Conservation (phyloP, 371 early-diverging fungal species). For the Rhizomucor pusillus region DNA sequence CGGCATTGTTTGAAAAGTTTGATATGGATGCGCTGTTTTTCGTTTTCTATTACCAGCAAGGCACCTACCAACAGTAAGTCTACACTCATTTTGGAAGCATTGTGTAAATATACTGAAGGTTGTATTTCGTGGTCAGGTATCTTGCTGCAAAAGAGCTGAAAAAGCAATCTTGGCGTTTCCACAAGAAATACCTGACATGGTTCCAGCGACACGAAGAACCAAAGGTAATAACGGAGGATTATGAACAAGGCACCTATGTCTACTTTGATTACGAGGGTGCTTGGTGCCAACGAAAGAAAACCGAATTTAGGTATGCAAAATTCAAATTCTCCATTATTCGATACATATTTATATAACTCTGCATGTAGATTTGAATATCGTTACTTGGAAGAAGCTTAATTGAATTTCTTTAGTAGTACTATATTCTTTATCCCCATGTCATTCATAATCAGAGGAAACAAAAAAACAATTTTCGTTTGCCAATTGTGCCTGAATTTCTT, state of each 20-base stretch:
- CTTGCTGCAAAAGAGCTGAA: slow-evolving; percentile 96
- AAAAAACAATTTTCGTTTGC: too few species aligned
- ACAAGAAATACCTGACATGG: slow-evolving; percentile 98
- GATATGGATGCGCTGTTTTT: slow-evolving; percentile 98
- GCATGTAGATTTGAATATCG: slow-evolving; percentile 78
- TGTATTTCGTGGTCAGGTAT: slow-evolving; percentile 51
- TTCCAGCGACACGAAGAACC: slow-evolving; percentile 99
- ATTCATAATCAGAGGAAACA: not conserved
- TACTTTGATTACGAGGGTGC: slow-evolving; percentile 99
- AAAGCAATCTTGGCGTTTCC: slow-evolving; percentile 98
- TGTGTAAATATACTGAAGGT: not conserved
- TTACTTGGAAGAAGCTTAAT: slow-evolving; percentile 78
- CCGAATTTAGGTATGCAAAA: slow-evolving; percentile 76
- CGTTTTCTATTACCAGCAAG: slow-evolving; percentile 98
- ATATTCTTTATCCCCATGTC: not conserved
- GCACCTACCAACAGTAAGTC: slow-evolving; percentile 93
- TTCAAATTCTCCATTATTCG: not conserved
- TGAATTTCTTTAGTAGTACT: not conserved
- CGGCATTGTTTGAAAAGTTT: slow-evolving; percentile 85
- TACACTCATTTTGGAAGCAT: not conserved
- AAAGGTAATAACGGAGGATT: slow-evolving; percentile 94
- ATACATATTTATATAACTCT: not conserved
- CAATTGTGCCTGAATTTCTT: too few species aligned
- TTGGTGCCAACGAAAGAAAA: slow-evolving; percentile 98
- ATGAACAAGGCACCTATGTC: slow-evolving; percentile 98